These are phyloP conservation scores for Neurospora sp. DNA, from an alignment of 495 filamentous ascomycete genomes.

Conservation along the genomic window DNA sequence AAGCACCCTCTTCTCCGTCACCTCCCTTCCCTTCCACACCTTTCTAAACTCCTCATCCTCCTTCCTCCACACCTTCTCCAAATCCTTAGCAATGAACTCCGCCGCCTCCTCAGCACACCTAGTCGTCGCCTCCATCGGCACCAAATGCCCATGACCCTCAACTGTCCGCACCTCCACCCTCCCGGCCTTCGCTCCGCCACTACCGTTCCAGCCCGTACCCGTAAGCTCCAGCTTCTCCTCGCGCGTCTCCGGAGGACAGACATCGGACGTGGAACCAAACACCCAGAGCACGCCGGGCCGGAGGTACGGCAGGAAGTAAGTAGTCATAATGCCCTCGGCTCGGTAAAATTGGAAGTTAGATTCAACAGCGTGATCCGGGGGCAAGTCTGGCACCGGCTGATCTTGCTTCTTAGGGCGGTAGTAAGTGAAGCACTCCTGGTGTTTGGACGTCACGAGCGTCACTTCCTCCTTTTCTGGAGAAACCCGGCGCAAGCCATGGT, in stretches of 20 bases:
- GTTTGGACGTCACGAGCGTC: slow-evolving; percentile 53
- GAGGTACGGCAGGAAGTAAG: slow-evolving; percentile 54
- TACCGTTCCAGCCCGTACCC: slow-evolving; percentile 56
- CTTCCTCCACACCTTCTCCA: slow-evolving; percentile 48
- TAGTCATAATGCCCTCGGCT: slow-evolving; percentile 55
- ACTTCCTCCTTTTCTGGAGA: slow-evolving; percentile 20
- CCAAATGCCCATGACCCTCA: slow-evolving; percentile 62
- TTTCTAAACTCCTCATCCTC: slow-evolving; percentile 51
- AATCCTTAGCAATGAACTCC: slow-evolving; percentile 51
- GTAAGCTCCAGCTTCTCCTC: slow-evolving; percentile 52
- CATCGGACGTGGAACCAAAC: slow-evolving; percentile 55
- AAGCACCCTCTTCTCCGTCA: slow-evolving; percentile 48
- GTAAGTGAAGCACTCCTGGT: slow-evolving; percentile 50
- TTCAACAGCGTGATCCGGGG: background rate
- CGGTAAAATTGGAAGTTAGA: slow-evolving; percentile 57
- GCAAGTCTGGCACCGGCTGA: background rate
- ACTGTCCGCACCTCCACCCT: slow-evolving; percentile 61
- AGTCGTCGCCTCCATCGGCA: slow-evolving; percentile 71
- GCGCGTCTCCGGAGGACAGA: slow-evolving; percentile 45
- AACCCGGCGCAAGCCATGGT: slow-evolving; percentile 48
- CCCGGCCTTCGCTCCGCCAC: slow-evolving; percentile 52
- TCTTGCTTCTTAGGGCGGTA: slow-evolving; percentile 29
- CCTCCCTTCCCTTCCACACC: slow-evolving; percentile 36
- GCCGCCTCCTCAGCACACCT: slow-evolving; percentile 53
- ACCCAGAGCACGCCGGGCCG: slow-evolving; percentile 77